Evolutionary conservation across 305 asterid species (phyloP).

Genomic region (Solanum hybrid): DNA sequence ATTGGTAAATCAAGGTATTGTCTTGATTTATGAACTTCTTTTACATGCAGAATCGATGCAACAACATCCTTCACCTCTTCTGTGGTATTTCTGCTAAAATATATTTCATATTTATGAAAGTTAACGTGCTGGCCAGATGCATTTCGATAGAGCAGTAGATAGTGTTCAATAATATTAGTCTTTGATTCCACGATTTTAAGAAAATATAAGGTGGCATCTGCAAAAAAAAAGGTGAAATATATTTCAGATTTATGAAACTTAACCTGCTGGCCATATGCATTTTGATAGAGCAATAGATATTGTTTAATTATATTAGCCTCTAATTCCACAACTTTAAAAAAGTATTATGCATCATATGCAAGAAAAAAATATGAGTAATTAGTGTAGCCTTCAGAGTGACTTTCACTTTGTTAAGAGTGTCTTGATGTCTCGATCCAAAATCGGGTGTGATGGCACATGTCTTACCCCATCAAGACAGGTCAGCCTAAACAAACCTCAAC

Average conservation of each 20-base stretch:
- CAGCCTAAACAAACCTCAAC: too few species aligned
- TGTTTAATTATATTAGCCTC: not conserved
- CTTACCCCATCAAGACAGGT: too few species aligned
- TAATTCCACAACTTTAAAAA: not conserved
- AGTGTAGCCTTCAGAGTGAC: not conserved
- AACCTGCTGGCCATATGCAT: not conserved
- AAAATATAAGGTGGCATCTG: not conserved
- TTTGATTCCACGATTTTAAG: not conserved
- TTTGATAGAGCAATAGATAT: not conserved
- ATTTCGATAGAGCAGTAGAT: not conserved
- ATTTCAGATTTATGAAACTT: too few species aligned
- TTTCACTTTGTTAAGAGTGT: not conserved
- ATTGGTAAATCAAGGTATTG: not conserved
- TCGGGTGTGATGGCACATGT: too few species aligned
- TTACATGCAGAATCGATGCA: not conserved
- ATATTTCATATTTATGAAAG: not conserved
- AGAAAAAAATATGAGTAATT: not conserved
- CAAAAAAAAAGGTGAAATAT: not conserved
- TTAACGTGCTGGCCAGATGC: not conserved
- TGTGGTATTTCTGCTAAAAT: not conserved
- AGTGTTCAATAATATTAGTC: not conserved
- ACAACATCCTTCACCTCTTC: not conserved
- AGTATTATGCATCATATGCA: not conserved
- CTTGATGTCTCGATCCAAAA: not conserved
- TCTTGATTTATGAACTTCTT: not conserved